Conservation (phyloP, 345 rosid genomes). For the Brassica napus region DNA sequence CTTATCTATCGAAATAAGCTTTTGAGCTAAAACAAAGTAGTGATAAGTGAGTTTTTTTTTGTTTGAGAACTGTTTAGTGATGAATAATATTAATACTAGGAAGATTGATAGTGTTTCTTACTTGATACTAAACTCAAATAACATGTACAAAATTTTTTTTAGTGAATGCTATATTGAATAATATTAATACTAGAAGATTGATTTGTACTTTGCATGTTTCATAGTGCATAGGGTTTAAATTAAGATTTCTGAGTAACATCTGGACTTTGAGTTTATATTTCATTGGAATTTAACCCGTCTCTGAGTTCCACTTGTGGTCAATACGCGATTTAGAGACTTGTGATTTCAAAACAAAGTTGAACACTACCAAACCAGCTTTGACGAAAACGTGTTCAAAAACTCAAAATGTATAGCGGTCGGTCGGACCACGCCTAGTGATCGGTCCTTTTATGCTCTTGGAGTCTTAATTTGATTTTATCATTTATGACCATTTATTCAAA, state of each 20-base stretch:
- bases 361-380: slow-evolving; percentile 24
- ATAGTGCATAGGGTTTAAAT: not conserved
- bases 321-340: slow-evolving; percentile 3
- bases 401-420: slow-evolving; percentile 25
- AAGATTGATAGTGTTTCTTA: not conserved
- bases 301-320: slow-evolving; percentile 3
- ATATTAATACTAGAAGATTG: too few relatives aligned
- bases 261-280: not conserved
- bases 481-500: slow-evolving; percentile 35
- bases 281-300: not conserved
- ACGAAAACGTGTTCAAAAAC: slow-evolving; percentile 30
- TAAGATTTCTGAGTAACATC: not conserved
- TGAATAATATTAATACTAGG: not conserved
- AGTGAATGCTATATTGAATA: not conserved
- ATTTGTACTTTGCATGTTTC: not conserved
- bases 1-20: not conserved
- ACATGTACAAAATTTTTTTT: not conserved
- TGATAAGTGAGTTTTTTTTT: too few relatives aligned
- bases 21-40: not conserved
- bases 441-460: slow-evolving; percentile 16
- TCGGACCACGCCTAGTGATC: slow-evolving; percentile 24
- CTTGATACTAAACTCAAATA: not conserved
- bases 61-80: too few relatives aligned
- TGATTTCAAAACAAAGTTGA: slow-evolving; percentile 24
- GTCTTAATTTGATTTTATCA: slow-evolving; percentile 29